Evolutionary conservation across 306 rosid species (phyloP), one percentile per base, ranked within the genome.

Genomic region (Cucurbita moschata): DNA sequence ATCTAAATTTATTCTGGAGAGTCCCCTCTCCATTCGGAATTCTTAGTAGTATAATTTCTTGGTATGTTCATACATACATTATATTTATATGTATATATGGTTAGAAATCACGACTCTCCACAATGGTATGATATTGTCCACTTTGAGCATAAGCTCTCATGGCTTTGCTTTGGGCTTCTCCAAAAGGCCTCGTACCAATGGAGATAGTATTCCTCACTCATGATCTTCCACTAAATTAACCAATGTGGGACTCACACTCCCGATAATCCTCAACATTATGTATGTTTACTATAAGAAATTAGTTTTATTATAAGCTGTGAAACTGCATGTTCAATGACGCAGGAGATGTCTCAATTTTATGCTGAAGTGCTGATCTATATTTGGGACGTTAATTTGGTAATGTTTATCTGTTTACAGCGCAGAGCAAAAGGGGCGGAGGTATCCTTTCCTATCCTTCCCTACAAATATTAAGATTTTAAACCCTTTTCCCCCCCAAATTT

Each of bases 1-100:
- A 54, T 78, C 79, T 79, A 71, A 71, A 72, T 76, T 71, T 76
- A 83, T 78, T 80, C 83, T 78, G 86, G 85, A 83, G 83, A 80
- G 75, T 76, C 66, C 81, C 78, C 56, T 18, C 54, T 73, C 80
- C 78, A 60, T 79, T 74, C 81, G 78, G 76, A 81, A 62, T 75
- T 76, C 26, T n/a, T 64, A 18, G 77, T 55, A 60, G 40, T 23
- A 77, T 83, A 76, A 23, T 47, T 69, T 26, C 43, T 49, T 14
- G 43, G 35, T 64, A 64, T 65, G n/a, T 42, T 43, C 44, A 65
- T 42, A 43, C 18, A 40, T 40, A 40, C 4, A 5, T 40, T 40
- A 40, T 26, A 26, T 26, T 26, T 40, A 40, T 30, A 30, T 3
- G 35, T 30, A 30, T 30, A 3, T 21, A 21, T 21, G 1, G 23